A percentile compares a stretch with the other conserved stretches of the same genome.
These are phyloP conservation scores for Candida smagusa DNA, from an alignment of 1,139 yeast genomes.

Conservation along the genomic window DNA sequence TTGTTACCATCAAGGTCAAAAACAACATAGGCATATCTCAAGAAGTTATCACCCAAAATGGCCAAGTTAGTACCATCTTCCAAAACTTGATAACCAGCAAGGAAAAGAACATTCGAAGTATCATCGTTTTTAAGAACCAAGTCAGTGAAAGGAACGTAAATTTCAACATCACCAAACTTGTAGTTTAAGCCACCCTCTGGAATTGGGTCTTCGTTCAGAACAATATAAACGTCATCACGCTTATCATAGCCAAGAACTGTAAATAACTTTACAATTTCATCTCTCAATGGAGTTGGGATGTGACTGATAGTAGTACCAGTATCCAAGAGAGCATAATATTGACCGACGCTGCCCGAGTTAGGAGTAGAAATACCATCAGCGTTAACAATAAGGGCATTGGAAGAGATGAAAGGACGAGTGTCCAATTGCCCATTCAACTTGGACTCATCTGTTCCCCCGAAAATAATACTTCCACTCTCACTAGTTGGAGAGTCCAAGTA, in stretches of 20 bases:
- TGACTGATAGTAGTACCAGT: conserved; percentile 17
- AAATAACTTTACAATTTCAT: conserved; percentile 8
- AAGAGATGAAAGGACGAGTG: conserved; percentile 6
- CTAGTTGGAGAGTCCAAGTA: conserved; percentile 14
- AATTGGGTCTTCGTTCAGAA: conserved; percentile 16
- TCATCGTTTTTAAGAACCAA: conserved; percentile 16
- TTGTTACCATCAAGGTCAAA: conserved; percentile 16
- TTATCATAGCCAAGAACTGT: conserved; percentile 1
- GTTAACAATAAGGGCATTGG: conserved; percentile 5
- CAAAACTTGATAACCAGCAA: too few species aligned
- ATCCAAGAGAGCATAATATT: conserved; percentile 14
- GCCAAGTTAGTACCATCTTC: not conserved
- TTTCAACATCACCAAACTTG: conserved; percentile 40
- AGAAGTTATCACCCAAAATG: conserved; percentile 19
- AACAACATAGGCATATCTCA: conserved; percentile 18
- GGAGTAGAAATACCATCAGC: conserved; percentile 6
- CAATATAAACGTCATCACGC: conserved; percentile 14
- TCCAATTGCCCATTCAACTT: conserved; percentile 16
- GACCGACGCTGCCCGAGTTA: not conserved
- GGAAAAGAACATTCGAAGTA: too few species aligned
- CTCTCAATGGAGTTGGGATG: conserved; percentile 9
- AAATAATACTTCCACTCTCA: conserved; percentile 15
- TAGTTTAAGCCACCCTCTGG: conserved; percentile 20
- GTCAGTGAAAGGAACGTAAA: conserved; percentile 42
- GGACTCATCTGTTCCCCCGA: conserved; percentile 19